Base-by-base conservation (phyloP, 768 basidiomycete genomes). In the Dentipellis fragilis region DNA sequence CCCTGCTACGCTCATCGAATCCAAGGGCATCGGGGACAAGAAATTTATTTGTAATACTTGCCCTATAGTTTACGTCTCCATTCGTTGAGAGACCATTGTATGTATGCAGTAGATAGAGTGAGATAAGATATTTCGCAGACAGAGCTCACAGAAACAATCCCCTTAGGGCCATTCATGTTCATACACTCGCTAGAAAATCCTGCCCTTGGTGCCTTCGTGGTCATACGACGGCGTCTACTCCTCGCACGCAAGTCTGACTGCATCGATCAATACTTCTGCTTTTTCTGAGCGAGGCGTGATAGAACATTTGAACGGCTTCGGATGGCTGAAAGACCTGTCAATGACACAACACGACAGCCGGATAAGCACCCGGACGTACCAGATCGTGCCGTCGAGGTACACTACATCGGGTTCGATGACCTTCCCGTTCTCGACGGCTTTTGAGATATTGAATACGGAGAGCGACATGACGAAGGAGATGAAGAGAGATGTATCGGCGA, bases 211-310 rank as follows among this genome's bases (percentile, higher is more conserved):
- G 29, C 29, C 29, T 29, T 29, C 29, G 3, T 3, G 3, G 29
- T 6, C 3, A 6, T 6, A 29, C 6, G 29, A 29, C 3, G 29
- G 29, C 29, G 3, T 3, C 29, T 29, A 29, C 29, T 29, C 29
- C 11, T 42, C 40, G 40, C 40, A 8, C 11, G 14, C 29, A 6
- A 29, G 29, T 29, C 29, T 29, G 12, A 45, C 42, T 12, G 51
- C 35, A 4, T 12, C 9, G 8, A 70, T 60, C 19, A 71, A 57
- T 10, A 56, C 56, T 46, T 56, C 62, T 4, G 68, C 65, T 22
- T 57, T 61, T 7, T 62, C 58, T 42, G 63, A 65, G 3, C 68
- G 62, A 19, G 68, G 67, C 54, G 59, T 65, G 52, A 71, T 62
- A 29, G 59, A 54, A 49, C 66, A 69, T 39, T 60, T 51, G 59